Evolutionary conservation across 1,139 yeast genomes (phyloP).

Genomic region (Zygotorulaspora mrakii): DNA sequence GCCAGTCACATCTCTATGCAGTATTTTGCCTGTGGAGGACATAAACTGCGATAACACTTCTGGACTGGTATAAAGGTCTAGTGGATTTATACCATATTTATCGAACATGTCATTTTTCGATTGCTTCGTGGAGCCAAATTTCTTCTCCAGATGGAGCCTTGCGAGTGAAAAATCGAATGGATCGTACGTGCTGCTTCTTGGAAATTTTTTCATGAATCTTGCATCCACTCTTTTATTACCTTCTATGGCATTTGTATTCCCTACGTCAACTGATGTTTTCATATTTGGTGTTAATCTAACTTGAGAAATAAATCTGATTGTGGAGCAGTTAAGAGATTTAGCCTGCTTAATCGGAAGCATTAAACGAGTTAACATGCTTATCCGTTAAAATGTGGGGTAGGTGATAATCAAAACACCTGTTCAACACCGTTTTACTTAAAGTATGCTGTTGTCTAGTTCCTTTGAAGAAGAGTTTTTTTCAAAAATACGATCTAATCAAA

Average conservation of each 20-base stretch:
- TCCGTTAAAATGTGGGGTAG: neutral
- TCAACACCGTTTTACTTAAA: no score
- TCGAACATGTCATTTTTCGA: slow-evolving; percentile 45
- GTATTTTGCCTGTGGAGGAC: slow-evolving; percentile 61
- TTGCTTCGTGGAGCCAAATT: slow-evolving; percentile 19
- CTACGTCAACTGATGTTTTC: slow-evolving; percentile 18
- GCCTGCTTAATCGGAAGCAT: neutral
- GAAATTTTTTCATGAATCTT: slow-evolving; percentile 23
- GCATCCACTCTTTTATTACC: slow-evolving; percentile 21
- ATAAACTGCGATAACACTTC: slow-evolving; percentile 56
- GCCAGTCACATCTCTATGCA: slow-evolving; percentile 66
- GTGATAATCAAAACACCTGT: no score
- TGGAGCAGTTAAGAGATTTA: slow-evolving; percentile 2
- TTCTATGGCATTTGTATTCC: slow-evolving; percentile 9
- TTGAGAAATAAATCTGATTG: slow-evolving; percentile 6
- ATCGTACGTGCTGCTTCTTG: slow-evolving; percentile 43
- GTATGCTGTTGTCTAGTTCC: no score
- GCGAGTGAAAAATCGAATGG: slow-evolving; percentile 72
- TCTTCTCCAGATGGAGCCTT: slow-evolving; percentile 41
- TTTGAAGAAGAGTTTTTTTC: no score
- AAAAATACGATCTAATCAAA: no score
- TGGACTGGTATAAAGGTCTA: slow-evolving; percentile 63
- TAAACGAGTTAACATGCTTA: neutral
- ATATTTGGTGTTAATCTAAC: slow-evolving; percentile 16
- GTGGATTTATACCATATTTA: slow-evolving; percentile 57